These are phyloP conservation scores for Colletotrichum echinochloae DNA, from an alignment of 2,329 filamentous ascomycete species.

Conservation along the genomic window DNA sequence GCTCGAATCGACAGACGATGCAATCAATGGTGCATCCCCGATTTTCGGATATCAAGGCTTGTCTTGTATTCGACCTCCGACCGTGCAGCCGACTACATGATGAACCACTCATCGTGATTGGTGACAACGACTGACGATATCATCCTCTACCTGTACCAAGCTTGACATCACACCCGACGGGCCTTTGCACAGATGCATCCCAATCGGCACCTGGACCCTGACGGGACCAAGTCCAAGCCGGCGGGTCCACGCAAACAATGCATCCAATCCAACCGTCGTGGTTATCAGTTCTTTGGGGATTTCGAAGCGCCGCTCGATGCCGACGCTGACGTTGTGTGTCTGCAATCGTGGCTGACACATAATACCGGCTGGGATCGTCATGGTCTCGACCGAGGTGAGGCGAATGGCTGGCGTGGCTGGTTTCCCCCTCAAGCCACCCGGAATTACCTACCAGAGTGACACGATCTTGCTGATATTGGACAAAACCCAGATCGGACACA, in stretches of 20 bases:
- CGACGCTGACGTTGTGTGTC: not conserved
- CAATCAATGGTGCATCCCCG: not conserved
- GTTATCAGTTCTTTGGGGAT: not conserved
- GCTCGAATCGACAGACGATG: not conserved
- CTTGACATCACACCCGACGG: not conserved
- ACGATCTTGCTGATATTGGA: slow-evolving; percentile 36
- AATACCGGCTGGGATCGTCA: slow-evolving; percentile 23
- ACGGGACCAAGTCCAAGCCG: not conserved
- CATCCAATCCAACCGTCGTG: not conserved
- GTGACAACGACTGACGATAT: not conserved
- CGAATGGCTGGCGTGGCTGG: slow-evolving; percentile 17
- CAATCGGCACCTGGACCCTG: not conserved
- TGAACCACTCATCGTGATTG: not conserved
- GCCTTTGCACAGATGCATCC: too few species aligned
- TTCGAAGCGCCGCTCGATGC: not conserved
- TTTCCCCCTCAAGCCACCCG: slow-evolving; percentile 6
- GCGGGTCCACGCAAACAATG: not conserved
- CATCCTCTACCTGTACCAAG: not conserved
- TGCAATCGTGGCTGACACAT: not conserved
- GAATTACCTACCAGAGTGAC: slow-evolving; percentile 3
- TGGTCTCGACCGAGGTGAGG: slow-evolving; percentile 15
- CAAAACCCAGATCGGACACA: slow-evolving; percentile 34
- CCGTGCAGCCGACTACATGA: not conserved
- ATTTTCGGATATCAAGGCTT: not conserved
- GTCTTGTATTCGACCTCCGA: not conserved